These are phyloP conservation scores for Sporothrix brunneoviolacea DNA, from an alignment of 2,329 filamentous ascomycete genomes.

Conservation along the genomic window DNA sequence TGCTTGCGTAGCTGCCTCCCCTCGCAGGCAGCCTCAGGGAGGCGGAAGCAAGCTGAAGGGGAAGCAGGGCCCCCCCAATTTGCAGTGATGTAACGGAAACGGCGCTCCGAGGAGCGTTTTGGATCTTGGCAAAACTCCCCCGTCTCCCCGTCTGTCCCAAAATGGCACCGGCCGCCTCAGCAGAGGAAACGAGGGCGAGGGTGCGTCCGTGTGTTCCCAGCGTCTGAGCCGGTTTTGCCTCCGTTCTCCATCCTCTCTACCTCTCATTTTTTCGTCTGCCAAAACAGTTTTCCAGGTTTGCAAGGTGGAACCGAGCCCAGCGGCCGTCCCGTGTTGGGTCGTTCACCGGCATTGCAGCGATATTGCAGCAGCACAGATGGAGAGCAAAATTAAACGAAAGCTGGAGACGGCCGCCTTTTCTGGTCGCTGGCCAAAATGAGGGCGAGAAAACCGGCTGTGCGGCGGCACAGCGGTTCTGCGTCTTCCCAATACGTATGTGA, in stretches of 20 bases:
- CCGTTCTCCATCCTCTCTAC: no score
- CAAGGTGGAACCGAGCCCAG: background rate
- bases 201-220: background rate
- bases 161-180: background rate
- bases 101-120: constrained; percentile 11
- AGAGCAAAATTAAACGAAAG: background rate
- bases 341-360: background rate
- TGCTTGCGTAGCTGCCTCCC: no score
- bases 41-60: background rate
- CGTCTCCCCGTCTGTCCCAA: constrained; percentile 3
- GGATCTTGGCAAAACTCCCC: constrained; percentile 5
- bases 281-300: background rate
- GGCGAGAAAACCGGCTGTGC: no score
- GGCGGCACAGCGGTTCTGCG: no score
- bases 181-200: background rate
- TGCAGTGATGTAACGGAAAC: constrained; percentile 7
- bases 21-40: no score
- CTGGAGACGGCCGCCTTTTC: no score
- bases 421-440: no score
- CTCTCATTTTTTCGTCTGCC: background rate
- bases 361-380: background rate
- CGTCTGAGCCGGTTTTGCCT: no score
- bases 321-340: background rate
- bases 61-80: background rate
- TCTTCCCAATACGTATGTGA: no score